phyloP scores from a whole-genome alignment of 192 early-diverging fungal species.

The Coemansia sp. region DNA sequence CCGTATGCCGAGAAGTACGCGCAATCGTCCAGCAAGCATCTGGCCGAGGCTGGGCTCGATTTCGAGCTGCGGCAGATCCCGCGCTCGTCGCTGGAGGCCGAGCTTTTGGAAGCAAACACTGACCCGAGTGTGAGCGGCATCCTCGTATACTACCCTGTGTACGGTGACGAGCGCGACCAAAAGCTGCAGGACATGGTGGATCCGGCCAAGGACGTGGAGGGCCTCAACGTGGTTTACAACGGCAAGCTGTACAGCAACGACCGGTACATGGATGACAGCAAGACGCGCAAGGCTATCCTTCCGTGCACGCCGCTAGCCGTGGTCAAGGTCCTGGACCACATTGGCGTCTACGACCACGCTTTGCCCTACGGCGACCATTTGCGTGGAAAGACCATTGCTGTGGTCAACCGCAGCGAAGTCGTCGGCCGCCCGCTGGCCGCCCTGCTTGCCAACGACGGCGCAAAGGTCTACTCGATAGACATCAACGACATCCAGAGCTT shows the following conservation, averaged over 20 bases:
- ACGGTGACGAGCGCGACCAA: constrained; percentile 90
- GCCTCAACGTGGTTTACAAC: constrained; percentile 89
- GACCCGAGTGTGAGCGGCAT: constrained; percentile 88
- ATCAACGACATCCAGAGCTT: constrained; percentile 82
- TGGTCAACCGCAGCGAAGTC: constrained; percentile 95
- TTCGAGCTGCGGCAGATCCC: constrained; percentile 88
- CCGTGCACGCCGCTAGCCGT: constrained; percentile 98
- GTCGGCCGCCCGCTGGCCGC: constrained; percentile 97
- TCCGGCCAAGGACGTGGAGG: constrained; percentile 93
- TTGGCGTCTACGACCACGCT: constrained; percentile 88
- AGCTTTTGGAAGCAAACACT: constrained; percentile 84
- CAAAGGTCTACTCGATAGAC: constrained; percentile 95
- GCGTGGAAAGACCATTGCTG: constrained; percentile 86
- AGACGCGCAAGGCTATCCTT: constrained; percentile 92
- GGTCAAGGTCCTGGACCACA: constrained; percentile 94
- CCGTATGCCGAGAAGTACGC: constrained; percentile 91
- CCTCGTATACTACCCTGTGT: constrained; percentile 99
- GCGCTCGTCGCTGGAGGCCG: constrained; percentile 80
- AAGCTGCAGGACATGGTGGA: constrained; percentile 91
- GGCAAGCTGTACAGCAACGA: constrained; percentile 98
- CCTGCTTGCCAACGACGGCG: constrained; percentile 96
- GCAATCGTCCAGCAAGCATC: constrained; percentile 92
- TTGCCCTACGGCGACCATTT: constrained; percentile 92
- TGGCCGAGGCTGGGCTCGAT: constrained; percentile 81
- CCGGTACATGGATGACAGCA: constrained; percentile 77